A percentile compares a stretch with the other conserved stretches of the same genome.
Conservation (phyloP, 2,329 filamentous ascomycete genomes). For the Dactylonectria macrodidyma region DNA sequence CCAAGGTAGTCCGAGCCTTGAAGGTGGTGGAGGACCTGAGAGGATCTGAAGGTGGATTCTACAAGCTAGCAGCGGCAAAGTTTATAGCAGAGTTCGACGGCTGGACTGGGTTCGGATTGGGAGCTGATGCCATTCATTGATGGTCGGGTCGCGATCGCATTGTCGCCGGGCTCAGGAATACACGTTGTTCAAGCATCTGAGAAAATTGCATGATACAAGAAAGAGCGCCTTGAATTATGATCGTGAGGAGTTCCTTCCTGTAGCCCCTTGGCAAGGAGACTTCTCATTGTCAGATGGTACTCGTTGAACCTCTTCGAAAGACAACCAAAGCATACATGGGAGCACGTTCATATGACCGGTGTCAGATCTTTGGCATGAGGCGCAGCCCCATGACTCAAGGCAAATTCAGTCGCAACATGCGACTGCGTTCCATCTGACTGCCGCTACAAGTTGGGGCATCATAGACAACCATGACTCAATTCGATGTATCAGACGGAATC, state of each 20-base stretch:
- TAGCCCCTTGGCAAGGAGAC: not conserved
- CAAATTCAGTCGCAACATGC: not conserved
- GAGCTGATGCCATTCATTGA: conserved; percentile 8
- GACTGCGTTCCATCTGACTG: not conserved
- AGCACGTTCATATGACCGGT: not conserved
- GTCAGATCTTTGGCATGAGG: not conserved
- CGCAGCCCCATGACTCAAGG: not conserved
- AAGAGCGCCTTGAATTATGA: not conserved
- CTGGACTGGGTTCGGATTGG: conserved; percentile 18
- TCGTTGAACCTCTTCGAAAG: not conserved
- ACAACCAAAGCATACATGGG: not conserved
- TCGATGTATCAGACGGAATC: not conserved
- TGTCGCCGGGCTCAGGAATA: not conserved
- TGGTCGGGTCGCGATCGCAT: not conserved
- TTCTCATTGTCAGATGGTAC: not conserved
- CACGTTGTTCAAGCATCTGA: not conserved
- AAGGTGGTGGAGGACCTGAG: conserved; percentile 1
- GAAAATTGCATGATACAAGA: not conserved
- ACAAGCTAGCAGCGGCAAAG: conserved; percentile 4
- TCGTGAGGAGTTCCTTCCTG: not conserved
- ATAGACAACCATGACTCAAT: not conserved
- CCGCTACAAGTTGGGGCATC: not conserved
- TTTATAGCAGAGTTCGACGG: conserved; percentile 10
- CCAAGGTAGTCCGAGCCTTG: conserved; percentile 17
- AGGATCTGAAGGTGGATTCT: conserved; percentile 8